A percentile compares a stretch with the other conserved stretches of the same genome.
Evolutionary conservation across 140 eudicot species (phyloP).

Genomic region (Ambrosia hybrid): DNA sequence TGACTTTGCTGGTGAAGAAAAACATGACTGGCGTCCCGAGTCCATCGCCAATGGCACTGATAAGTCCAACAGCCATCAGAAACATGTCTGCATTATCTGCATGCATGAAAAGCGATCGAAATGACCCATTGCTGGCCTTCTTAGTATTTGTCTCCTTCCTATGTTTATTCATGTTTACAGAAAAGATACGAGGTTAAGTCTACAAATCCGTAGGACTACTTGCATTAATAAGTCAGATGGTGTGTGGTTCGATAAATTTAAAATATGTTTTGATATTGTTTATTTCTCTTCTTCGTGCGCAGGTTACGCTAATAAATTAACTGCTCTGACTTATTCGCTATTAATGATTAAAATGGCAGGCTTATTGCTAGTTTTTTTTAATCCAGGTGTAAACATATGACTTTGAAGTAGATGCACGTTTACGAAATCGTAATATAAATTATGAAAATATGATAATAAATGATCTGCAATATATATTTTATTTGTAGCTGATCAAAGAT

Average conservation of each 20-base stretch:
- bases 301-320: too few relatives aligned
- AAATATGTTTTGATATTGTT: not conserved
- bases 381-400: not conserved
- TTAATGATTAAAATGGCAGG: too few relatives aligned
- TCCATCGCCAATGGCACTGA: slow-evolving; percentile 74
- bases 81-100: slow-evolving; percentile 54
- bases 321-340: too few relatives aligned
- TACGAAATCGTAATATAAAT: not conserved
- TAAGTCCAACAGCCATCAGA: slow-evolving; percentile 63
- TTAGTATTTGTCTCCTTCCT: slow-evolving; percentile 10
- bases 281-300: too few relatives aligned
- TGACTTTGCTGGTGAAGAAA: slow-evolving; percentile 49
- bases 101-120: slow-evolving; percentile 71
- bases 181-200: not conserved
- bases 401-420: not conserved
- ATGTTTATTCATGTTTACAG: slow-evolving; percentile 21
- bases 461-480: not conserved
- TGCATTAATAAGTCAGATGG: slow-evolving; percentile 3
- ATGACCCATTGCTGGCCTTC: slow-evolving; percentile 32
- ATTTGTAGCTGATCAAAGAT: not conserved
- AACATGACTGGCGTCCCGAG: slow-evolving; percentile 54
- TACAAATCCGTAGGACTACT: not conserved
- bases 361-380: not conserved
- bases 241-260: not conserved
- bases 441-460: not conserved